These are phyloP conservation scores for Nigrograna mackinnonii DNA, from an alignment of 2,329 filamentous ascomycete species.

Conservation along the genomic window DNA sequence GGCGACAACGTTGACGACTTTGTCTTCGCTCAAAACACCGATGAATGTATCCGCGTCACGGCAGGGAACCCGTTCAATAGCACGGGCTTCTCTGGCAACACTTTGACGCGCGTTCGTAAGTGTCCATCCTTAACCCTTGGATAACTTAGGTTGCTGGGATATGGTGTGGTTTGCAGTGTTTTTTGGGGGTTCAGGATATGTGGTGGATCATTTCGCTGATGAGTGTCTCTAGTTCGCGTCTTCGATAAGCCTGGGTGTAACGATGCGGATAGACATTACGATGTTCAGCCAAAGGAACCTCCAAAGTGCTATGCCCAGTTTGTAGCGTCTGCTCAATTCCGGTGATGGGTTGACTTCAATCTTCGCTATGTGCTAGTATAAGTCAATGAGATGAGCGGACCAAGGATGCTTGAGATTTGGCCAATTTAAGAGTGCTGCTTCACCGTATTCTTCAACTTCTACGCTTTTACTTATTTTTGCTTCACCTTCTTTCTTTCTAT, in stretches of 20 bases:
- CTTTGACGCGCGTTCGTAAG: constrained; percentile 7
- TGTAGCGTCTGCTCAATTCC: background rate
- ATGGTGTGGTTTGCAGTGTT: background rate
- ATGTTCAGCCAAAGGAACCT: background rate
- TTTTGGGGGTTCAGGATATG: background rate
- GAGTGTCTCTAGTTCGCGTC: background rate
- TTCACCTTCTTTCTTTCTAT: no score
- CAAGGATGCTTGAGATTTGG: no score
- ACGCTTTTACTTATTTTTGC: no score
- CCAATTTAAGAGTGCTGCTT: no score
- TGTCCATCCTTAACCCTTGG: constrained; percentile 1
- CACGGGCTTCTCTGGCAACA: constrained; percentile 6
- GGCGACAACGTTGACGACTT: constrained; percentile 8
- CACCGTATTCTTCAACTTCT: no score
- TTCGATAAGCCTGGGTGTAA: background rate
- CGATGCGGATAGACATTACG: background rate
- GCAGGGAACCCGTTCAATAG: constrained; percentile 2
- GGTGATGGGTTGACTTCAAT: background rate
- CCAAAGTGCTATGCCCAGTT: background rate
- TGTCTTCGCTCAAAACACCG: background rate
- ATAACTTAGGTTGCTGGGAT: no score
- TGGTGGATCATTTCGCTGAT: background rate
- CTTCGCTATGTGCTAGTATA: background rate
- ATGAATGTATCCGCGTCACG: constrained; percentile 4
- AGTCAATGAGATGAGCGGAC: no score